Evolutionary conservation across 176 grass and related monocot genomes (phyloP).

Genomic region (Cenchrus purpureus): DNA sequence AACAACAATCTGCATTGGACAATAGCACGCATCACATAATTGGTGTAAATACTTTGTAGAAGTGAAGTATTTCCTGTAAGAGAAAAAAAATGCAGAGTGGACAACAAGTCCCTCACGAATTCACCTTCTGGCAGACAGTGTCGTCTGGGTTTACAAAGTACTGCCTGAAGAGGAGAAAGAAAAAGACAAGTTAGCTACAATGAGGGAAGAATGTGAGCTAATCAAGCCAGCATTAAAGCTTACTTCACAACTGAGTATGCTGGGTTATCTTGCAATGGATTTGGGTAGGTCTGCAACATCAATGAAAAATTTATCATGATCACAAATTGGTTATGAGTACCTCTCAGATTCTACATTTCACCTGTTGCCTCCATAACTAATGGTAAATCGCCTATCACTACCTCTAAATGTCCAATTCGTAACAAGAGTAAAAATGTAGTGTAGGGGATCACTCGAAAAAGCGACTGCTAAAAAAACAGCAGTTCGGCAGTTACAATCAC

Average conservation of each 20-base stretch:
- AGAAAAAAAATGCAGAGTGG: neutral
- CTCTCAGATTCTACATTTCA: neutral
- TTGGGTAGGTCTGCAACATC: conserved; percentile 73
- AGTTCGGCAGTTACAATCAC: no score
- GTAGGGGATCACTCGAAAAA: neutral
- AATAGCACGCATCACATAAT: neutral
- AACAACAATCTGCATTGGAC: conserved; percentile 71
- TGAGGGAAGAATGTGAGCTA: neutral
- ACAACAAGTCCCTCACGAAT: conserved; percentile 1
- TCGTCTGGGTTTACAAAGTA: conserved; percentile 89
- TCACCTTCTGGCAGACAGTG: conserved; percentile 93
- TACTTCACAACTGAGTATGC: conserved; percentile 98
- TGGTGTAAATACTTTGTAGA: neutral
- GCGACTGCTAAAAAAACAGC: neutral
- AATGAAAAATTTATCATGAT: conserved; percentile 28
- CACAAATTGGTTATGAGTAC: neutral
- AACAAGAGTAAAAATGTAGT: neutral
- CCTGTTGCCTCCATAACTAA: neutral
- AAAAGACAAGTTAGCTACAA: neutral
- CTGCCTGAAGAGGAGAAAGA: conserved; percentile 55
- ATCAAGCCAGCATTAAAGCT: conserved; percentile 16
- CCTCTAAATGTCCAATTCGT: neutral
- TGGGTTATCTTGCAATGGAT: conserved; percentile 91
- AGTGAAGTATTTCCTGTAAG: neutral
- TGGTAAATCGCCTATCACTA: neutral